Conservation (phyloP, 148 eudicot species). For the Rhododendron ovatum region DNA sequence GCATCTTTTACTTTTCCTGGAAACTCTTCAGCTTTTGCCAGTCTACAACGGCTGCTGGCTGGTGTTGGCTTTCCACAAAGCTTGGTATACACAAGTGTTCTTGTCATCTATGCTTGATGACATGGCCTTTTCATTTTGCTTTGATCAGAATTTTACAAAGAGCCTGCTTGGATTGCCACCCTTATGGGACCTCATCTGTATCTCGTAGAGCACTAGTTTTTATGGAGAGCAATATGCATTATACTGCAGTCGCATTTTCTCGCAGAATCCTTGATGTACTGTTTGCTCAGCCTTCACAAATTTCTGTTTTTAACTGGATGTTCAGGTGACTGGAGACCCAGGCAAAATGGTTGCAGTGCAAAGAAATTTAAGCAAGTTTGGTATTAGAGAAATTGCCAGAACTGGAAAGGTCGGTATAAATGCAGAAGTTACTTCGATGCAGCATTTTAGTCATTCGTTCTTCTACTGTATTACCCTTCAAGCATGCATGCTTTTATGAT, state of each 20-base stretch:
- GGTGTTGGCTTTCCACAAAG: background rate
- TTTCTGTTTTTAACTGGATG: conserved; percentile 8
- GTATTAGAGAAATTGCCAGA: conserved; percentile 82
- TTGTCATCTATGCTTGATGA: background rate
- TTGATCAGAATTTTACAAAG: background rate
- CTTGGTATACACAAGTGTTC: background rate
- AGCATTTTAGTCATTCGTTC: background rate
- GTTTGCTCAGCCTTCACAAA: background rate
- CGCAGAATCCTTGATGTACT: background rate
- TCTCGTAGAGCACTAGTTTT: background rate
- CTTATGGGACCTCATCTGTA: background rate
- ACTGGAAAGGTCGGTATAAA: conserved; percentile 73
- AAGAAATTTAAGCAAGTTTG: conserved; percentile 78
- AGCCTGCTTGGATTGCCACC: background rate
- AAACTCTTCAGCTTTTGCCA: background rate
- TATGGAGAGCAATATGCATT: background rate
- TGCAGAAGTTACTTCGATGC: background rate
- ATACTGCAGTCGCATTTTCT: background rate
- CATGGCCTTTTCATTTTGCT: background rate
- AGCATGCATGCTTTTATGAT: background rate
- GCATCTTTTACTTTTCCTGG: background rate
- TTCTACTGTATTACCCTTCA: background rate
- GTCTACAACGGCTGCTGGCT: background rate
- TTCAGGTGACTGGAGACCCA: conserved; percentile 90
- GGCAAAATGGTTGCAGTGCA: conserved; percentile 85